Percentiles rank a stretch among this genome's conserved stretches.
Conservation (phyloP, 331 rosid species). For the Cydonia oblonga region DNA sequence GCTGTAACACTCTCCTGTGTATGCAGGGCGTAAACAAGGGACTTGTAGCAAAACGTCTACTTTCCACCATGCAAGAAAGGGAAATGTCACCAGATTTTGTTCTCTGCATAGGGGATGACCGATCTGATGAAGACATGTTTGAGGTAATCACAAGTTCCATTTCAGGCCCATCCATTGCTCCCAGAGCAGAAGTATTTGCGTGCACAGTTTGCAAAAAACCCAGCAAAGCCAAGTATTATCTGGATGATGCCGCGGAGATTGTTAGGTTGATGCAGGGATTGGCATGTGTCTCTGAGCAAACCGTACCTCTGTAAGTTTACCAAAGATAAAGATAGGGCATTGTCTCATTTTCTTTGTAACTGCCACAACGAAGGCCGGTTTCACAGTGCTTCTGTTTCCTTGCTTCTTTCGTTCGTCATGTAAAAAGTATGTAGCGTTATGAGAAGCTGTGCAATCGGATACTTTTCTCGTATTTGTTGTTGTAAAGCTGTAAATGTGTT, state of each 20-base stretch:
- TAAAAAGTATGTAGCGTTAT: slow-evolving; percentile 22
- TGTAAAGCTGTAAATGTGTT: slow-evolving; percentile 28
- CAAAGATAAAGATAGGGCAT: not conserved
- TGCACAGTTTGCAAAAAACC: slow-evolving; percentile 58
- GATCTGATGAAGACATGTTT: slow-evolving; percentile 85
- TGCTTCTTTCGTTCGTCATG: slow-evolving; percentile 10
- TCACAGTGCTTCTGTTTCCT: not conserved
- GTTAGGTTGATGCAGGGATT: slow-evolving; percentile 50
- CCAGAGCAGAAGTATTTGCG: slow-evolving; percentile 55
- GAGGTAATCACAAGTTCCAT: slow-evolving; percentile 47
- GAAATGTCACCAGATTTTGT: slow-evolving; percentile 50
- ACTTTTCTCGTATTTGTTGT: slow-evolving; percentile 1
- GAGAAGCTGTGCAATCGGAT: slow-evolving; percentile 10
- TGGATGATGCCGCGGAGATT: slow-evolving; percentile 52
- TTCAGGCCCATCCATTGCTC: slow-evolving; percentile 39
- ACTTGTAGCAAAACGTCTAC: slow-evolving; percentile 51
- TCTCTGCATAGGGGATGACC: slow-evolving; percentile 63
- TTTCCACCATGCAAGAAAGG: slow-evolving; percentile 42
- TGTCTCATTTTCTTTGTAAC: not conserved
- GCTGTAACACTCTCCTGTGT: not conserved
- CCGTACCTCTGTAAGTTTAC: slow-evolving; percentile 2
- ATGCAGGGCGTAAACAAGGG: slow-evolving; percentile 70
- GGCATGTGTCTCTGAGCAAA: slow-evolving; percentile 42
- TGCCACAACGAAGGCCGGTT: slow-evolving; percentile 7
- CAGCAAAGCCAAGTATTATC: slow-evolving; percentile 64